Base-by-base conservation (phyloP, 176 grass and related monocot species). In the Phoenix roebelenii region DNA sequence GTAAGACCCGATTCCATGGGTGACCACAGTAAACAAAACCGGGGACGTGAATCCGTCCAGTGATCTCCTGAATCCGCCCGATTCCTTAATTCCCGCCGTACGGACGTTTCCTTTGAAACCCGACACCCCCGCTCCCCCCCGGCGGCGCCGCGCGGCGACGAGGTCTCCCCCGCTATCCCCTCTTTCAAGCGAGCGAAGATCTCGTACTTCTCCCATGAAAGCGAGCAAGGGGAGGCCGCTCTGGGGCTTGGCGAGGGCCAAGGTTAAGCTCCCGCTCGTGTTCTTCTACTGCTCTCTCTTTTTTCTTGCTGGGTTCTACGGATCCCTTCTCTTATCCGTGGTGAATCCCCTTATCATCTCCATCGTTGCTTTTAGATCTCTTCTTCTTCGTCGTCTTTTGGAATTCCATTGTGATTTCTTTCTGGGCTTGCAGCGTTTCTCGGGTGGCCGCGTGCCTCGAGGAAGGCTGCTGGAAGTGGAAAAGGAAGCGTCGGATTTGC, bases 251-350 rank as follows among this genome's bases (percentile, higher is more conserved):
- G 35, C 35, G 57, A 29, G 24, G 57, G 25, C 30, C 16, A 60
- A 50, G 57, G 23, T 72, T 17, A 49, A 72, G 10, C 17, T 61
- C 16, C 49, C 48, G 3, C n/a, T 60, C 24, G 49, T 72, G 49
- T 49, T 72, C 57, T 16, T 60, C 23, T 61, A 9, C 57, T 72
- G 57, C 57, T 18, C 18, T 9, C 2, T 52, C 49, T 60, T 19
- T 49, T 61, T 61, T 48, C 23, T 71, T 15, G 16, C 22, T 3
- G 69, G 57, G 0, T 72, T 72, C 69, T 72, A 60, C 69, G 57
- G 48, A 16, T 60, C 69, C 23, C 2, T 4, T 18, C 57, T 59
- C 35, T 25, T 60, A 49, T 57, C 58, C 10, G 14, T 16, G 28
- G 39, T 24, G 35, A 3, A 14, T 5, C 25, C 4, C 50, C 19